Conservation (phyloP, 305 asterid species). For the Euphrasia arctica region DNA sequence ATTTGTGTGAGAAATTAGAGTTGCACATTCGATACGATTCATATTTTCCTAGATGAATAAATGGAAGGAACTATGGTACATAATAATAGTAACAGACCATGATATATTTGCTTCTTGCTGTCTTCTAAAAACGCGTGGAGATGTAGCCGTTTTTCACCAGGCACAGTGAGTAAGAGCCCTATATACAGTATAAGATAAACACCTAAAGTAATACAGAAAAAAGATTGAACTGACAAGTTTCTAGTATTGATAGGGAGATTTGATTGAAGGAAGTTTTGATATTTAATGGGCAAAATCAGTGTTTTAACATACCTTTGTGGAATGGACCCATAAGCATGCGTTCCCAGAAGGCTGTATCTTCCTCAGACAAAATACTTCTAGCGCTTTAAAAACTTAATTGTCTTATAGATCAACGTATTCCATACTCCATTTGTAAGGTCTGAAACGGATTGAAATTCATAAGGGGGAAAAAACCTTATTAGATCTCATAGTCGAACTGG, state of each 20-base stretch:
- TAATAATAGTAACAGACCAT: neutral
- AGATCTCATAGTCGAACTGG: too few relatives aligned
- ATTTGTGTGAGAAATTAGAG: too few relatives aligned
- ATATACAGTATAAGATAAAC: too few relatives aligned
- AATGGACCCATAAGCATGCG: constrained; percentile 5
- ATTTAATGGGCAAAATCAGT: neutral
- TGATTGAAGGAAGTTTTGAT: neutral
- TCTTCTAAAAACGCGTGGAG: neutral
- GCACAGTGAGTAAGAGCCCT: neutral
- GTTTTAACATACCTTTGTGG: neutral
- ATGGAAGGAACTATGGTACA: neutral
- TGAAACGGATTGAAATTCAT: neutral
- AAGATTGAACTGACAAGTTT: neutral
- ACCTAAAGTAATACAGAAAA: too few relatives aligned
- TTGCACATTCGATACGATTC: too few relatives aligned
- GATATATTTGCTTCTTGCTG: neutral
- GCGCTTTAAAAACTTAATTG: neutral
- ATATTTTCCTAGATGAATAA: too few relatives aligned
- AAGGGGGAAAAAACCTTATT: neutral
- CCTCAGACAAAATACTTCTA: neutral
- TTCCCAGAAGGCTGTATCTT: constrained; percentile 6
- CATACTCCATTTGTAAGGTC: neutral
- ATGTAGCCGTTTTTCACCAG: neutral
- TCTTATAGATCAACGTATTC: neutral
- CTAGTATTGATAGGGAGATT: neutral